phyloP scores from a whole-genome alignment of 192 early-diverging fungal species.

The Coemansia sp. region DNA sequence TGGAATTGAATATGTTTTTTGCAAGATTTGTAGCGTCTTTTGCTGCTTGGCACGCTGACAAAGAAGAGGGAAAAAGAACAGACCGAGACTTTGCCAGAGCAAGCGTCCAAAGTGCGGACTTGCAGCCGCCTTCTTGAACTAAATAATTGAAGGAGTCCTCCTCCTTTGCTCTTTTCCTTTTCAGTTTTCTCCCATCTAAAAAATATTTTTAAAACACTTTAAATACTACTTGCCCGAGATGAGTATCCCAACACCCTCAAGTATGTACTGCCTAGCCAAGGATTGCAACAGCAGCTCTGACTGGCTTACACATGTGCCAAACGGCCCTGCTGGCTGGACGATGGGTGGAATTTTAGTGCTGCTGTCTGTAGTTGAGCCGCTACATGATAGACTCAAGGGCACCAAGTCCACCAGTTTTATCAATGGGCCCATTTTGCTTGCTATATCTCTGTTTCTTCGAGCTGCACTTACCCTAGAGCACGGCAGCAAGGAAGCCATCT shows the following conservation, averaged over 20 bases:
- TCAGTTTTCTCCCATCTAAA: neutral
- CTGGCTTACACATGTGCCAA: conserved; percentile 25
- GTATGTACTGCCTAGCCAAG: conserved; percentile 14
- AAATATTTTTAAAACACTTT: neutral
- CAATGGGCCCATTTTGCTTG: conserved; percentile 4
- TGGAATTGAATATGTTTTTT: no score
- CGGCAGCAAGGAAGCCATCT: conserved; percentile 14
- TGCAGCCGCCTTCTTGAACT: no score
- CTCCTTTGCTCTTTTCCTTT: neutral
- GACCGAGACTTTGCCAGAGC: no score
- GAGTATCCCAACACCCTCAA: neutral
- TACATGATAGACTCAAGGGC: no score
- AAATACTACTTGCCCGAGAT: neutral
- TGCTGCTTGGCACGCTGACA: no score
- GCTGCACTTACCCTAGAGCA: conserved; percentile 10
- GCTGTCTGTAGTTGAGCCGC: neutral
- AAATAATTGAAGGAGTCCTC: neutral
- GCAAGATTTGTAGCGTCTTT: no score
- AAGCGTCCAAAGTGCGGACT: no score
- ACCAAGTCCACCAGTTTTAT: no score
- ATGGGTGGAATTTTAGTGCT: conserved; percentile 15
- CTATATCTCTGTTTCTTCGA: conserved; percentile 20
- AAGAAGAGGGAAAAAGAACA: no score
- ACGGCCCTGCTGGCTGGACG: conserved; percentile 8
- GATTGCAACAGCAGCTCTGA: conserved; percentile 15